Conservation (phyloP, 257 asterid species). For the Paulownia fortunei region DNA sequence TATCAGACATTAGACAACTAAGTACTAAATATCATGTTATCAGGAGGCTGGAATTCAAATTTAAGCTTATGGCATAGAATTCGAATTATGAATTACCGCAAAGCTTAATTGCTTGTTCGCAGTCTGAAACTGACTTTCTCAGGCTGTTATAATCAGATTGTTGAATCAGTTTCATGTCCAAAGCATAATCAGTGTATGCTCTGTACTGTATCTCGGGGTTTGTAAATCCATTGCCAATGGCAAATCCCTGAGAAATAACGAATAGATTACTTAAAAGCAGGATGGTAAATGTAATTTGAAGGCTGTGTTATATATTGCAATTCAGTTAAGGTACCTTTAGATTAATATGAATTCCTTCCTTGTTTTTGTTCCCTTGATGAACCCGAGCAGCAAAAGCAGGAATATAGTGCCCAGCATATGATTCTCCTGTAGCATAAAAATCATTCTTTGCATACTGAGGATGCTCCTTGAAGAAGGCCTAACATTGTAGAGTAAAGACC, state of each 20-base stretch:
- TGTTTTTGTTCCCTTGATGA: conserved; percentile 58
- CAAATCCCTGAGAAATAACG: conserved; percentile 51
- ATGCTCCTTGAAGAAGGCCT: conserved; percentile 61
- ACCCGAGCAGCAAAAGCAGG: conserved; percentile 64
- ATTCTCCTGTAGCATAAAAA: conserved; percentile 62
- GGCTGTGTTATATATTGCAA: neutral
- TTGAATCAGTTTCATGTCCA: conserved; percentile 55
- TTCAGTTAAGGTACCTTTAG: conserved; percentile 51
- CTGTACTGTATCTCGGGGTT: conserved; percentile 61
- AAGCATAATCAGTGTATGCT: conserved; percentile 58
- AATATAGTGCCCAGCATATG: conserved; percentile 66
- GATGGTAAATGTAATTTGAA: neutral
- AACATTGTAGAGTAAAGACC: too few relatives aligned
- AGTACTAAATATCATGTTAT: too few relatives aligned
- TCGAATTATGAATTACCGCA: conserved; percentile 34
- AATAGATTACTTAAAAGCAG: neutral
- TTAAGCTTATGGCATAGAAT: neutral
- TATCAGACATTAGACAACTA: too few relatives aligned
- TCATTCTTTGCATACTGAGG: conserved; percentile 51
- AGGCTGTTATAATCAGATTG: conserved; percentile 45
- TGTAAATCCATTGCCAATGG: conserved; percentile 65
- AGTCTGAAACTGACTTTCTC: conserved; percentile 38
- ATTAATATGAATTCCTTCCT: conserved; percentile 52
- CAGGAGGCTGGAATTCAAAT: neutral
- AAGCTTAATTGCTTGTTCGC: conserved; percentile 50